phyloP scores from a whole-genome alignment of 768 basidiomycete species.

The Termitomyces bulborhizus region DNA sequence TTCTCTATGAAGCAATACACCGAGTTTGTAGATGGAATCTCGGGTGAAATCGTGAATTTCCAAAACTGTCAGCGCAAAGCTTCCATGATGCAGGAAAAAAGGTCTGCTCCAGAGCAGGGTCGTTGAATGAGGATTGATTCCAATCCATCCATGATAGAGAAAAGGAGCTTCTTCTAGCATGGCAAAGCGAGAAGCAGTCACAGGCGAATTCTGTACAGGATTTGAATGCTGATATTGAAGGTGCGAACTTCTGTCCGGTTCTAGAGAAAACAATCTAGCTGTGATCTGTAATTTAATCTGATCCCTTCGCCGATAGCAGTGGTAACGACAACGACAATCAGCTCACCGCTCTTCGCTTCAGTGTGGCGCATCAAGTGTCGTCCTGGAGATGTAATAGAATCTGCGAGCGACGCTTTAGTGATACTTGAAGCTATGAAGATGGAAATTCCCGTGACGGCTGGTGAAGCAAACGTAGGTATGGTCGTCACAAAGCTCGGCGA shows the following conservation, averaged over 20 bases:
- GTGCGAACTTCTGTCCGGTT: neutral
- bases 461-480: conserved; percentile 38
- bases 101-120: conserved; percentile 20
- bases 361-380: conserved; percentile 43
- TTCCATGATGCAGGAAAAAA: conserved; percentile 17
- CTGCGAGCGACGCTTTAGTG: conserved; percentile 36
- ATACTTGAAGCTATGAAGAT: conserved; percentile 67
- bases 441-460: conserved; percentile 44
- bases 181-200: conserved; percentile 27
- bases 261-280: too few relatives aligned
- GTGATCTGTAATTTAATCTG: neutral
- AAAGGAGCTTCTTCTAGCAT: conserved; percentile 32
- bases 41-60: conserved; percentile 35
- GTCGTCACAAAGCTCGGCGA: conserved; percentile 31
- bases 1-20: conserved; percentile 52
- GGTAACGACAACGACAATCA: conserved; percentile 11
- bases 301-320: neutral
- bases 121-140: too few relatives aligned
- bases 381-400: conserved; percentile 34
- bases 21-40: conserved; percentile 33
- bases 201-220: neutral
- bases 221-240: neutral
- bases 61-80: conserved; percentile 30
- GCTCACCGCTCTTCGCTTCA: conserved; percentile 36
- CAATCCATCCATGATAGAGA: conserved; percentile 26